Evolutionary conservation across 202 grass and related monocot species (phyloP).

Genomic region (Tripidium arundinaceum): DNA sequence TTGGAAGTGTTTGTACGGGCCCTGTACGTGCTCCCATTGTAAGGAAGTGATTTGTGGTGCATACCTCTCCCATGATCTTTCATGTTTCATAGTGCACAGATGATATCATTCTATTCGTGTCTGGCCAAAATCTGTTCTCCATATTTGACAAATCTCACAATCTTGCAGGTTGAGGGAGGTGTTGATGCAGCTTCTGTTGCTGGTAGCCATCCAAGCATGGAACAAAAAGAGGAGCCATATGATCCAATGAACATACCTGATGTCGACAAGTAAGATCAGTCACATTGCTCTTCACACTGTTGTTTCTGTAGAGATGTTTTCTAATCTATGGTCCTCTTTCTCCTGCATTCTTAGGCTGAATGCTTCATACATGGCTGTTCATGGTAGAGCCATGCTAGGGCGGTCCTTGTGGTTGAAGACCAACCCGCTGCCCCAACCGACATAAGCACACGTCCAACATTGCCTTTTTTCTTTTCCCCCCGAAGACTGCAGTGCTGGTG

Average conservation of each 20-base stretch:
- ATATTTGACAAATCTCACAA: not conserved
- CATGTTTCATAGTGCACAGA: not conserved
- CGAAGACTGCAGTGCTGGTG: not conserved
- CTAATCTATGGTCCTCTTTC: constrained; percentile 6
- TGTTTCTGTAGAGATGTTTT: not conserved
- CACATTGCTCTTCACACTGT: not conserved
- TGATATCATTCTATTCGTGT: not conserved
- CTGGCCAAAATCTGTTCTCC: not conserved
- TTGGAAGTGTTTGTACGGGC: not conserved
- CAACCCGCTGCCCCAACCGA: constrained; percentile 39
- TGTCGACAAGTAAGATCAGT: constrained; percentile 61
- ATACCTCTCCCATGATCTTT: not conserved
- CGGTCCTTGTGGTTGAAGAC: constrained; percentile 91
- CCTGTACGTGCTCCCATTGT: not conserved
- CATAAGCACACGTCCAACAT: not conserved
- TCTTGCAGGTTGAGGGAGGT: constrained; percentile 57
- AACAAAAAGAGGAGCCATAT: constrained; percentile 76
- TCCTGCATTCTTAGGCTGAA: constrained; percentile 63
- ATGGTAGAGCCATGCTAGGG: constrained; percentile 78
- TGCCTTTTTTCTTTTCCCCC: not conserved
- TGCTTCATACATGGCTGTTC: constrained; percentile 73
- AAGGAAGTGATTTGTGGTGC: not conserved
- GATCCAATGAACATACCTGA: constrained; percentile 90
- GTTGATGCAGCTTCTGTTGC: constrained; percentile 43
- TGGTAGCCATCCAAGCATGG: constrained; percentile 45